A percentile compares a stretch with the other conserved stretches of the same genome.
phyloP scores from a whole-genome alignment of 139 green algal species.

The Zygnema circumcarinatum region DNA sequence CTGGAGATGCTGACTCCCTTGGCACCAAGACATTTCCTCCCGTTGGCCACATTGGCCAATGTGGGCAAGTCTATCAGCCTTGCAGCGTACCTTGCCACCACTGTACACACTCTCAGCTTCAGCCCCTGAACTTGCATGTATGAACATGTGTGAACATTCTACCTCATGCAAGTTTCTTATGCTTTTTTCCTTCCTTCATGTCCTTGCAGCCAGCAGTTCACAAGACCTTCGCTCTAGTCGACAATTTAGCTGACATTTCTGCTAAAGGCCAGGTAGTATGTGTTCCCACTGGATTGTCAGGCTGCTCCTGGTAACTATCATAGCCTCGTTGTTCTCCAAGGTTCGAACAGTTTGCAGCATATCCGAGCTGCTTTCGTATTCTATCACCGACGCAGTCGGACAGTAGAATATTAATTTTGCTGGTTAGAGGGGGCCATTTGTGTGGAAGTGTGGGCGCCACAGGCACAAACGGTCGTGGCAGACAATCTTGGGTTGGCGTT shows the following conservation, averaged over 20 bases:
- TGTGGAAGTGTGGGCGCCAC: constrained; percentile 25
- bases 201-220: constrained; percentile 76
- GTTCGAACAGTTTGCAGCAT: too few species aligned
- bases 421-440: background rate
- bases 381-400: too few species aligned
- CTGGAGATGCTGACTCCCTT: constrained; percentile 89
- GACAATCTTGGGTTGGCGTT: constrained; percentile 85
- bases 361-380: too few species aligned
- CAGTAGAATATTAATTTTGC: background rate
- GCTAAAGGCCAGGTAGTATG: constrained; percentile 75
- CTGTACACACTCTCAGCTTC: constrained; percentile 38
- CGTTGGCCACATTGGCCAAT: constrained; percentile 84
- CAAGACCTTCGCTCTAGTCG: constrained; percentile 76
- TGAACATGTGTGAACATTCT: background rate
- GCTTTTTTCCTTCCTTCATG: background rate
- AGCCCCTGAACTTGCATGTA: background rate
- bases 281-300: too few species aligned
- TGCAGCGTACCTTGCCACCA: constrained; percentile 85
- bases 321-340: too few species aligned
- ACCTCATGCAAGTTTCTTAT: background rate
- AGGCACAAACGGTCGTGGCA: constrained; percentile 89
- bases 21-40: constrained; percentile 83
- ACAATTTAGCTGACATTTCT: constrained; percentile 93
- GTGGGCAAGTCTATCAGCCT: constrained; percentile 86
- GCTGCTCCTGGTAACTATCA: too few species aligned